A percentile compares a stretch with the other conserved stretches of the same genome.
These are phyloP conservation scores for Sordaria brevicollis DNA, from an alignment of 495 filamentous ascomycete species.

Conservation along the genomic window DNA sequence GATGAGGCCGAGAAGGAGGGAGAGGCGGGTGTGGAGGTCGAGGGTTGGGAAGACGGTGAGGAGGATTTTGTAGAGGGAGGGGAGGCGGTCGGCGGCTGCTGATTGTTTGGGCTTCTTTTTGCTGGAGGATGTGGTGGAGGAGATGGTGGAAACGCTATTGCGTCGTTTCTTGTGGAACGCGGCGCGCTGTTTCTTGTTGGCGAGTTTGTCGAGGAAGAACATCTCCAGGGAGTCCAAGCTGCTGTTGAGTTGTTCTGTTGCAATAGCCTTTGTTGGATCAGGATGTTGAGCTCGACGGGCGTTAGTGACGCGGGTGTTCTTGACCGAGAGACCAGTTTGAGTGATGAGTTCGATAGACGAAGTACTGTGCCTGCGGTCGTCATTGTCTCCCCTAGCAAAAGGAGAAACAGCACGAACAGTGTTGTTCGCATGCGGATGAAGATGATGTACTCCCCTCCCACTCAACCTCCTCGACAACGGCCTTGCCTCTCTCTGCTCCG, in stretches of 20 bases:
- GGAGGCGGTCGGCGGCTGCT: constrained; percentile 4
- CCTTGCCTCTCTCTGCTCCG: background rate
- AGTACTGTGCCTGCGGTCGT: background rate
- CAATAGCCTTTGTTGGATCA: background rate
- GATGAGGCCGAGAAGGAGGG: constrained; percentile 51
- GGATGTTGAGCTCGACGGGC: background rate
- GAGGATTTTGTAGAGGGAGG: constrained; percentile 52
- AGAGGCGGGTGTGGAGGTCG: constrained; percentile 33
- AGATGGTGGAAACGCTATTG: no score
- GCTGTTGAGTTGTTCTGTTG: background rate
- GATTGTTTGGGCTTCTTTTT: background rate
- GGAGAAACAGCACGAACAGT: background rate
- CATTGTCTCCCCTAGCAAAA: background rate
- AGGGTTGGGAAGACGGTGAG: constrained; percentile 64
- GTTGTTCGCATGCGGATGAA: background rate
- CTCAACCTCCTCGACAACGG: background rate
- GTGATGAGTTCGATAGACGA: constrained; percentile 9
- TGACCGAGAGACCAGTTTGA: constrained; percentile 7
- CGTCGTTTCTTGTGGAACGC: background rate
- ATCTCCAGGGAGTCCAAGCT: constrained; percentile 17
- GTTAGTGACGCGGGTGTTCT: constrained; percentile 9
- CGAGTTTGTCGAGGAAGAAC: constrained; percentile 19
- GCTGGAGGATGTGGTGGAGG: background rate
- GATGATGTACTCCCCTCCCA: background rate
- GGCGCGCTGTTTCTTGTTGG: background rate